phyloP scores from a whole-genome alignment of 2,329 filamentous ascomycete genomes.

The Sordariomycetes sp. region DNA sequence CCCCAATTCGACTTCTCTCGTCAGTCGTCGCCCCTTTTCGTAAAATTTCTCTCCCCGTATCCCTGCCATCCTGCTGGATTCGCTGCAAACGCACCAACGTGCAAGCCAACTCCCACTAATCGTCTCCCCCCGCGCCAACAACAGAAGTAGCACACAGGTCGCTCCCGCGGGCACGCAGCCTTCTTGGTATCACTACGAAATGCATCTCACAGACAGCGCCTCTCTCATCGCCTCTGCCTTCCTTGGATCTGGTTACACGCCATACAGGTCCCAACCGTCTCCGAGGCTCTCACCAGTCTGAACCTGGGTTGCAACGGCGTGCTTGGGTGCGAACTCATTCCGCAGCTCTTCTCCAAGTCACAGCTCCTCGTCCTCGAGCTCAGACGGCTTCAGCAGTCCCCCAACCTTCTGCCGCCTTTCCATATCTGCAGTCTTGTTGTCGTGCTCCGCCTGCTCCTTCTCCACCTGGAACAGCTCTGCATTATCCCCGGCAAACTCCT shows the following conservation, averaged over 20 bases:
- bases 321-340: constrained; percentile 43
- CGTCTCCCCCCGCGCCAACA: no score
- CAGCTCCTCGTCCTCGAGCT: constrained; percentile 83
- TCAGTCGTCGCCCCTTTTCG: no score
- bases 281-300: constrained; percentile 13
- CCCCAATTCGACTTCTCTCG: no score
- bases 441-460: constrained; percentile 82
- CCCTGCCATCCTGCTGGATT: no score
- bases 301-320: constrained; percentile 10
- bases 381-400: constrained; percentile 92
- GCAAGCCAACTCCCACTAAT: no score
- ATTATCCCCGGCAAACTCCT: constrained; percentile 95
- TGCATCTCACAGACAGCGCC: not conserved
- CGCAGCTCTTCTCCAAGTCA: constrained; percentile 71
- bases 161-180: no score
- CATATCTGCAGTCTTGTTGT: constrained; percentile 79
- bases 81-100: no score
- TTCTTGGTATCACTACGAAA: constrained; percentile 7
- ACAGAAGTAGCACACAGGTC: no score
- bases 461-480: constrained; percentile 89
- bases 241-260: constrained; percentile 33
- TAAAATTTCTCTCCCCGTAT: no score
- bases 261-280: constrained; percentile 61
- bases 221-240: not conserved
- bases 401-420: constrained; percentile 92